Evolutionary conservation across 2,329 filamentous ascomycete species (phyloP).

Genomic region (Periconia macrospinosa): DNA sequence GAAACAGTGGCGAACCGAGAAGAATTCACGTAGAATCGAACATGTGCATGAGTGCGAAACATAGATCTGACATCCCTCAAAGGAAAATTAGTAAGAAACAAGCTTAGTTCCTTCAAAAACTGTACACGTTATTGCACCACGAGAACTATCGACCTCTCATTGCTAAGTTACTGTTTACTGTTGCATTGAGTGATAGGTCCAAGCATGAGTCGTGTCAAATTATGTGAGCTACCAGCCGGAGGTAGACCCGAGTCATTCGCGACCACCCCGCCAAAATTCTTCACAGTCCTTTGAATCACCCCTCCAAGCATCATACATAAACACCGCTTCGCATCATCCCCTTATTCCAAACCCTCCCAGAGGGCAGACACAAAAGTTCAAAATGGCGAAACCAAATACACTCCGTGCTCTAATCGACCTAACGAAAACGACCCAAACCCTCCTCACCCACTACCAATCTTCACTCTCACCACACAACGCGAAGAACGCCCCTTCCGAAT

Average conservation of each 20-base stretch:
- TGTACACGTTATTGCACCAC: too few relatives aligned
- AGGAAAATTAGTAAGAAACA: too few relatives aligned
- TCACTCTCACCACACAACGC: constrained; percentile 22
- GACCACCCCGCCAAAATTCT: neutral
- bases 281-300: neutral
- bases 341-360: neutral
- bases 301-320: neutral
- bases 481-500: constrained; percentile 16
- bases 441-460: constrained; percentile 40
- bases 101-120: too few relatives aligned
- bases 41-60: too few relatives aligned
- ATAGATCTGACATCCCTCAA: too few relatives aligned
- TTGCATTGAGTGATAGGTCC: too few relatives aligned
- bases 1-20: too few relatives aligned
- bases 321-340: neutral
- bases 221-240: neutral
- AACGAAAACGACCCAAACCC: constrained; percentile 38
- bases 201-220: too few relatives aligned
- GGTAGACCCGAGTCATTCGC: neutral
- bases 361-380: neutral
- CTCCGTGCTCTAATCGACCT: constrained; percentile 35
- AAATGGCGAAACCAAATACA: constrained; percentile 29
- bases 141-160: too few relatives aligned
- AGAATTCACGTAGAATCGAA: too few relatives aligned
- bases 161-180: too few relatives aligned